phyloP scores from a whole-genome alignment of 306 rosid species.

The Oemleria cerasiformis region DNA sequence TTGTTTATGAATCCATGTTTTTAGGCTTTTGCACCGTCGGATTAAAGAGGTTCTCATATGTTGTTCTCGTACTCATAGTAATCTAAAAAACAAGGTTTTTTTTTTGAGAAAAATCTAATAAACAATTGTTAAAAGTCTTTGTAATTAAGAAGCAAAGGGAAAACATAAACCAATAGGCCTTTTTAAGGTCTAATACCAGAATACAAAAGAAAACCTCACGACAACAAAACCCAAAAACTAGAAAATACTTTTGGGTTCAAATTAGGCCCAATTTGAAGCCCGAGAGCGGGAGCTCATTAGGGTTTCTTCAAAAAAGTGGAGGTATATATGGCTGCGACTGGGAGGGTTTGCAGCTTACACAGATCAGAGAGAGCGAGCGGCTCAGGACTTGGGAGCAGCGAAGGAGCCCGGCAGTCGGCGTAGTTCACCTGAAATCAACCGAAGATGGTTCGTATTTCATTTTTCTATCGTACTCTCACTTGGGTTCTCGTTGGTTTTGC shows the following conservation, averaged over 20 bases:
- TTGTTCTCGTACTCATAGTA: too few relatives aligned
- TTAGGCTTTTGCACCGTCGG: too few relatives aligned
- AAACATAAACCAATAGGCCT: too few relatives aligned
- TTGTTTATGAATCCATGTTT: too few relatives aligned
- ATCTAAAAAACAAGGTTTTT: too few relatives aligned
- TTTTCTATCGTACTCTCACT: not conserved
- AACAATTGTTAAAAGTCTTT: too few relatives aligned
- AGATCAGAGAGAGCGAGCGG: conserved; percentile 1
- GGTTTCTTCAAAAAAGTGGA: not conserved
- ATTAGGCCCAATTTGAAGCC: not conserved
- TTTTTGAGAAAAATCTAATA: too few relatives aligned
- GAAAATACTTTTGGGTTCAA: not conserved
- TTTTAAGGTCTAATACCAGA: not conserved
- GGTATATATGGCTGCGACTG: conserved; percentile 11
- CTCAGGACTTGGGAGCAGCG: not conserved
- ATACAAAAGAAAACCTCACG: not conserved
- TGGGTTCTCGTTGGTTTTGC: not conserved
- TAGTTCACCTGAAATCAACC: not conserved
- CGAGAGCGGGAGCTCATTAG: not conserved
- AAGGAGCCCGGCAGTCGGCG: not conserved
- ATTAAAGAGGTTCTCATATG: too few relatives aligned
- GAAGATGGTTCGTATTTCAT: conserved; percentile 9
- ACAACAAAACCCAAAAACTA: not conserved
- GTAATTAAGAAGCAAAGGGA: too few relatives aligned
- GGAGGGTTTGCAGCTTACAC: not conserved